Base-by-base conservation (phyloP, 1,139 yeast genomes). In the Waltiozyma sp. region DNA sequence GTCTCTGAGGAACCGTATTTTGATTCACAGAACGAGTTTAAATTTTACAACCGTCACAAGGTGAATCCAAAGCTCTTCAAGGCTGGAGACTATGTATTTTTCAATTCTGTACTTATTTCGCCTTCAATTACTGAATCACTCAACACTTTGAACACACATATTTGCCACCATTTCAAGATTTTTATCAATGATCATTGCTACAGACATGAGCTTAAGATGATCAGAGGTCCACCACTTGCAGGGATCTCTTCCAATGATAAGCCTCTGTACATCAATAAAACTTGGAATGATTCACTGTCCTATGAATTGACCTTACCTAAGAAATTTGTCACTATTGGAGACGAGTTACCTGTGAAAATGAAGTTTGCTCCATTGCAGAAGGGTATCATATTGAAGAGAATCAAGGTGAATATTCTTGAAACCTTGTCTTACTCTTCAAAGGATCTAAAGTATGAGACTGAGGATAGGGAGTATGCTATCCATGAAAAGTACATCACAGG, bases 161-260 rank as follows among this genome's bases (percentile, higher is more conserved):
- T 35, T 7, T 18, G 14, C 9, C 37, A 35, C 16, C 3, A 18
- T 10, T 35, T 35, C 23, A 35, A 35, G 19, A 18, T 35, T 4
- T 35, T 35, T n/a, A 35, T 35, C n/a, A 35, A 35, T 19, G 23
- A 35, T n/a, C 23, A 35, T 18, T 18, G n/a, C 14, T 19, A 35
- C 15, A 16, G 13, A 33, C 50, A 47, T 18, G 56, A 58, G 19
- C 40, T 65, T 8, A 58, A 55, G 23, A 49, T 65, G 55, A 78
- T 86, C 6, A 69, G 95, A 48, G 75, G 85, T 0, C 95, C 96
- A 1, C 95, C 95, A 1, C 73, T 79, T n/a, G 72, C 73, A 51
- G 86, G 88, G 1, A 69, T 78, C 35, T 75, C 87, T 0, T 75
- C 85, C 9, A 75, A 83, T 4, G 83, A 84, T 57, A 85, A 83